Conservation (phyloP, 768 basidiomycete species). For the Cystobasidium onofrii region DNA sequence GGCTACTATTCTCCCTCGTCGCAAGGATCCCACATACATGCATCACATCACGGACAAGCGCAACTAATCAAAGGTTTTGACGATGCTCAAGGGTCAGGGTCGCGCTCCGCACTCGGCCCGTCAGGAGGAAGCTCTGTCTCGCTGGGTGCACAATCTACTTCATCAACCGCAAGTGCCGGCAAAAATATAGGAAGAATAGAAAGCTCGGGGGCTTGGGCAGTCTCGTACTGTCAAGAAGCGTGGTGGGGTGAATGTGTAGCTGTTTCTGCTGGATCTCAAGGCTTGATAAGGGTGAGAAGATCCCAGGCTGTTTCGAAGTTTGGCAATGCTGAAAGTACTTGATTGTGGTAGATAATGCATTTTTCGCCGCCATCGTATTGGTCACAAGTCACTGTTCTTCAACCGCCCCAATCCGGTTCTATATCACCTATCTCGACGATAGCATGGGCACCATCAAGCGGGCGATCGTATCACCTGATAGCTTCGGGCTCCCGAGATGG, state of each 20-base stretch:
- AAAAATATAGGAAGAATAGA: slow-evolving; percentile 55
- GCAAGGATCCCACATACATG: slow-evolving; percentile 44
- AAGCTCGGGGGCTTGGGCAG: slow-evolving; percentile 83
- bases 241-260: slow-evolving; percentile 93
- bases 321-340: not conserved
- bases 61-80: slow-evolving; percentile 2
- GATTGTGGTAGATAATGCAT: slow-evolving; percentile 58
- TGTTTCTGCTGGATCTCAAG: slow-evolving; percentile 62
- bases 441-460: slow-evolving; percentile 89
- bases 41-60: slow-evolving; percentile 5
- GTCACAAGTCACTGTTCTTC: slow-evolving; percentile 48
- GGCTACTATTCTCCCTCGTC: slow-evolving; percentile 2
- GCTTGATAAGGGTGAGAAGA: slow-evolving; percentile 62
- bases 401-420: slow-evolving; percentile 41
- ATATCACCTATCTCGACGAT: slow-evolving; percentile 65
- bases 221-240: slow-evolving; percentile 91
- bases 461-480: slow-evolving; percentile 85
- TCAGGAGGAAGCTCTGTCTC: slow-evolving; percentile 49
- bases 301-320: slow-evolving; percentile 7
- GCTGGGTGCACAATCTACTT: slow-evolving; percentile 55
- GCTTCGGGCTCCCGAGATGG: slow-evolving; percentile 85
- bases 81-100: not conserved
- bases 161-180: slow-evolving; percentile 51
- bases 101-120: slow-evolving; percentile 39
- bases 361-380: slow-evolving; percentile 56